These are phyloP conservation scores for Paxillus ammoniavirescens DNA, from an alignment of 768 basidiomycete species.

Conservation along the genomic window DNA sequence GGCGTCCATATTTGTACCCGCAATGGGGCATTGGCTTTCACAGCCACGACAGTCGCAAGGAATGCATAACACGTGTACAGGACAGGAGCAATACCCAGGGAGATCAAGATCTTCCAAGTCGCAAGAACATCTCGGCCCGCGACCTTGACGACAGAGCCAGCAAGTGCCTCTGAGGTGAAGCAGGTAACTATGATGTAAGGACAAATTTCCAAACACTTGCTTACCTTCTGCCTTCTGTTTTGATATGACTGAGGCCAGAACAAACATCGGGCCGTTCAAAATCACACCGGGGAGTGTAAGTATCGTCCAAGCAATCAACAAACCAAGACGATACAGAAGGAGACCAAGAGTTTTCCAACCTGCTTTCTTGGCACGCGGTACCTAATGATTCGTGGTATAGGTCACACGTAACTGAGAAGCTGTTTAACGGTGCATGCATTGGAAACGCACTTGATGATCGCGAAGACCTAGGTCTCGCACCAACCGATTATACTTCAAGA, in stretches of 20 bases:
- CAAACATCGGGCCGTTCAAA: constrained; percentile 90
- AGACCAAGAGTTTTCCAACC: constrained; percentile 86
- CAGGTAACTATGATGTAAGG: neutral
- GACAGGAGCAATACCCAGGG: constrained; percentile 84
- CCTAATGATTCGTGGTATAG: constrained; percentile 40
- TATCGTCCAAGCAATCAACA: constrained; percentile 78
- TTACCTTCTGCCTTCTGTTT: constrained; percentile 84
- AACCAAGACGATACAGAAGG: constrained; percentile 74
- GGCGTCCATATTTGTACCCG: constrained; percentile 75
- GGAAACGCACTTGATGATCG: constrained; percentile 76
- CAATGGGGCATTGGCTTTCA: constrained; percentile 61
- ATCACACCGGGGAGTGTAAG: constrained; percentile 90
- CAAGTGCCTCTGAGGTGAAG: constrained; percentile 75
- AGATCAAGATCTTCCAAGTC: constrained; percentile 96
- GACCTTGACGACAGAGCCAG: constrained; percentile 92
- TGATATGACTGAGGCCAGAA: constrained; percentile 86
- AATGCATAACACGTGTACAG: constrained; percentile 83
- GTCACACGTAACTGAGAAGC: constrained; percentile 1
- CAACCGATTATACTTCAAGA: constrained; percentile 86
- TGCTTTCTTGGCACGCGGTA: constrained; percentile 83
- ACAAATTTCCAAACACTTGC: neutral
- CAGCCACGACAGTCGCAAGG: constrained; percentile 70
- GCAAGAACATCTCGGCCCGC: constrained; percentile 96
- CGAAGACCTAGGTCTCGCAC: constrained; percentile 87
- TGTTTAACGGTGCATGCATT: neutral